Conservation (phyloP, 768 basidiomycete genomes). For the Leccinum boreale region DNA sequence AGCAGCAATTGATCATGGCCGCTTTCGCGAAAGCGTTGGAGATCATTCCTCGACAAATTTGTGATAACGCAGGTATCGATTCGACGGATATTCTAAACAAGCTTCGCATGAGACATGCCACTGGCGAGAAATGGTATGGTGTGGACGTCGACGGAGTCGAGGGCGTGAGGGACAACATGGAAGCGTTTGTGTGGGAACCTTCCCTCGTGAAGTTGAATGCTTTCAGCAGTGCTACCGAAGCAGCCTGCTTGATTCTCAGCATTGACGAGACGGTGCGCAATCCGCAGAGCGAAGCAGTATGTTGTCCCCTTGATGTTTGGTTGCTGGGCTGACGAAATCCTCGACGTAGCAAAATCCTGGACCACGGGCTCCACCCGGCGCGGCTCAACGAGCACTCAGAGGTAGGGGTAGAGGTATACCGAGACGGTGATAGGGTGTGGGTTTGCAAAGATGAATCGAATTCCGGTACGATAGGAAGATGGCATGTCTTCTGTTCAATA, state of each 20-base stretch:
- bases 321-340: constrained; percentile 17
- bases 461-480: constrained; percentile 10
- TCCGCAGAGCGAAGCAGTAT: constrained; percentile 89
- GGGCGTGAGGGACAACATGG: constrained; percentile 94
- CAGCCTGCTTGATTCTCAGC: constrained; percentile 91
- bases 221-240: constrained; percentile 92
- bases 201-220: constrained; percentile 94
- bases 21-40: constrained; percentile 97
- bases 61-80: constrained; percentile 97
- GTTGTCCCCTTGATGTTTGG: constrained; percentile 26
- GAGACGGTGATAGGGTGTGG: constrained; percentile 45
- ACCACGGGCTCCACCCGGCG: constrained; percentile 90
- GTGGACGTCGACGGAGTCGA: constrained; percentile 90
- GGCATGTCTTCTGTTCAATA: constrained; percentile 21
- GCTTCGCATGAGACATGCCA: constrained; percentile 92
- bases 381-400: constrained; percentile 80
- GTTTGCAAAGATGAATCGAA: constrained; percentile 13
- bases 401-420: constrained; percentile 85
- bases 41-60: constrained; percentile 97
- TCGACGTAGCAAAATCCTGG: constrained; percentile 64
- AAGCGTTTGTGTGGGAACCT: constrained; percentile 98
- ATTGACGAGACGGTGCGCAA: constrained; percentile 98
- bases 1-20: constrained; percentile 90
- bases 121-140: constrained; percentile 86
- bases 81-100: constrained; percentile 98